Conservation (phyloP, 139 green algal species). For the Tetradesmus lagerheimii region DNA sequence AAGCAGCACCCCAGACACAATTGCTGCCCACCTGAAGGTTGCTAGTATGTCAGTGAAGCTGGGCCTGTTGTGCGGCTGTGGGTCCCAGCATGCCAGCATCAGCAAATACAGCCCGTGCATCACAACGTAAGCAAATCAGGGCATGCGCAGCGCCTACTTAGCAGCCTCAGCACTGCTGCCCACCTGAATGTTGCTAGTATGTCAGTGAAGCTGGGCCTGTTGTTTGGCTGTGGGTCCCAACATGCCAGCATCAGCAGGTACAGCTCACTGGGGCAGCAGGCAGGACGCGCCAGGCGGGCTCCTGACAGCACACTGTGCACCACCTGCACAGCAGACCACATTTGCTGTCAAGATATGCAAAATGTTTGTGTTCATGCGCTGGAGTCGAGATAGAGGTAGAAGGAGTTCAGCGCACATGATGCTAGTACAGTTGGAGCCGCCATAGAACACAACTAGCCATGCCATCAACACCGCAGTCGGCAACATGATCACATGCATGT, state of each 20-base stretch:
- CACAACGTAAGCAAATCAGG: too few relatives aligned
- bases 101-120: constrained; percentile 66
- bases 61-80: constrained; percentile 50
- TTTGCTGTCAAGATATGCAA: too few relatives aligned
- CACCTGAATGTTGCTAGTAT: constrained; percentile 33
- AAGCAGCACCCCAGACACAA: too few relatives aligned
- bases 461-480: too few relatives aligned
- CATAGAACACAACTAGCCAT: too few relatives aligned
- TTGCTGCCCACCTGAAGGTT: constrained; percentile 35
- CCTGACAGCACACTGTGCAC: constrained; percentile 42
- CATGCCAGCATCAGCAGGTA: constrained; percentile 66
- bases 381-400: not conserved
- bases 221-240: constrained; percentile 49
- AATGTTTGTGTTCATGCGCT: too few relatives aligned
- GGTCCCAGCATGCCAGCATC: constrained; percentile 65
- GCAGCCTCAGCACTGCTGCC: too few relatives aligned
- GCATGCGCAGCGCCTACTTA: too few relatives aligned
- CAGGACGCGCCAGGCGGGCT: constrained; percentile 49
- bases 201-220: constrained; percentile 58
- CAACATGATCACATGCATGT: too few relatives aligned
- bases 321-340: constrained; percentile 50
- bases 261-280: constrained; percentile 57
- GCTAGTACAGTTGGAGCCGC: not conserved
- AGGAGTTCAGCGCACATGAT: not conserved
- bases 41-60: constrained; percentile 46